These are phyloP conservation scores for Trichomonascaceae sp. DNA, from an alignment of 1,139 yeast species.

Conservation along the genomic window DNA sequence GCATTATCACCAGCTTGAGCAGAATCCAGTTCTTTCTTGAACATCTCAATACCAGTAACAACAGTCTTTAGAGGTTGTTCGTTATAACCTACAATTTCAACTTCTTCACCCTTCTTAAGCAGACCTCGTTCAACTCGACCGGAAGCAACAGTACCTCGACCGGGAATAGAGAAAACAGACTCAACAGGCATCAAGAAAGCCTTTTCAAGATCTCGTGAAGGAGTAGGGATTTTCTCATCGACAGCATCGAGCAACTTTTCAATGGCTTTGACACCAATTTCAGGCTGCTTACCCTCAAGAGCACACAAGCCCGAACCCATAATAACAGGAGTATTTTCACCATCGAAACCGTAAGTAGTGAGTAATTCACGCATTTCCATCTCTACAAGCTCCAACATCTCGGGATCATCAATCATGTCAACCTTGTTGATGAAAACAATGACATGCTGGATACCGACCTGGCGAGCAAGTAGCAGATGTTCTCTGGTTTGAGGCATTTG, in stretches of 20 bases:
- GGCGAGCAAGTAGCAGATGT: conserved; percentile 96
- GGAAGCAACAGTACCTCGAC: conserved; percentile 99
- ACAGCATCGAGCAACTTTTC: conserved; percentile 82
- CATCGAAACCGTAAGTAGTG: conserved; percentile 88
- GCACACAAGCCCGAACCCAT: conserved; percentile 99
- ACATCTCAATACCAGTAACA: conserved; percentile 98
- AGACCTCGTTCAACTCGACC: conserved; percentile 99
- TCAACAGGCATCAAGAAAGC: conserved; percentile 97
- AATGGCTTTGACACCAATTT: conserved; percentile 86
- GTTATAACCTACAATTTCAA: conserved; percentile 92
- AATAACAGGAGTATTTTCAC: conserved; percentile 95
- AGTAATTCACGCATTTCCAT: conserved; percentile 99
- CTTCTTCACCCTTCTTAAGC: conserved; percentile 96
- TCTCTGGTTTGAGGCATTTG: conserved; percentile 99
- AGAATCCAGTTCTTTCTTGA: conserved; percentile 94
- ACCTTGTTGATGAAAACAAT: conserved; percentile 98
- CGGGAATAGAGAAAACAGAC: conserved; percentile 95
- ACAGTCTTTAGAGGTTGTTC: conserved; percentile 84
- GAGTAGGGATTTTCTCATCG: conserved; percentile 94
- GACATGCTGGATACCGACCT: conserved; percentile 96
- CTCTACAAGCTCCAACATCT: conserved; percentile 98
- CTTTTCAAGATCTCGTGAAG: conserved; percentile 90
- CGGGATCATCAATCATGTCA: conserved; percentile 96
- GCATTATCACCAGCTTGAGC: conserved; percentile 99
- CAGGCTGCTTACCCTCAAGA: conserved; percentile 79